Percentiles rank a stretch among this genome's conserved stretches.
Evolutionary conservation across 768 basidiomycete species (phyloP).

Genomic region (Podaxis sp.): DNA sequence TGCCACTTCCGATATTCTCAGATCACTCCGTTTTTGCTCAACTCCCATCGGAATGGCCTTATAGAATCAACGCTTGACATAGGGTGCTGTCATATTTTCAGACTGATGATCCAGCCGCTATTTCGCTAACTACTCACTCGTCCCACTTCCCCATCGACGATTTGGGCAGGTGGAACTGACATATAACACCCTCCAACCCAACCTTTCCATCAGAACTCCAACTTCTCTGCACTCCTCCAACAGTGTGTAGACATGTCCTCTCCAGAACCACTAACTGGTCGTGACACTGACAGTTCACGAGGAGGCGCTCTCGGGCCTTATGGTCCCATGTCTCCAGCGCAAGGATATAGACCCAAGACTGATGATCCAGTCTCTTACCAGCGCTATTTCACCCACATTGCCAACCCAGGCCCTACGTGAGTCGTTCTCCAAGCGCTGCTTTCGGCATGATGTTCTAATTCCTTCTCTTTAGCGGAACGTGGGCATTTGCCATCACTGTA

Average conservation of each 20-base stretch:
- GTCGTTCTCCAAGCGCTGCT: neutral
- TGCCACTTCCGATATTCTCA: neutral
- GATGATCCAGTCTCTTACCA: constrained; percentile 19
- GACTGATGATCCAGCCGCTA: neutral
- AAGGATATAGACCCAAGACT: constrained; percentile 14
- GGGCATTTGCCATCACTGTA: constrained; percentile 59
- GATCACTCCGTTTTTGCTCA: neutral
- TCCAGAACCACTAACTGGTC: neutral
- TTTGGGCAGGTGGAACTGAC: neutral
- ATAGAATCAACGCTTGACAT: neutral
- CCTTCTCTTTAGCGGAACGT: constrained; percentile 42
- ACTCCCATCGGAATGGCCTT: neutral
- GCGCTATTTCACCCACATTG: constrained; percentile 17
- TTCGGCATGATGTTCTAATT: neutral
- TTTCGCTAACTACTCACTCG: neutral
- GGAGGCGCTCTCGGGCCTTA: constrained; percentile 10
- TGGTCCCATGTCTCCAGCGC: constrained; percentile 16
- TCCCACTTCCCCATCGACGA: neutral
- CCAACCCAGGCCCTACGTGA: constrained; percentile 18
- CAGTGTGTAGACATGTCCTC: neutral
- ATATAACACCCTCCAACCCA: neutral
- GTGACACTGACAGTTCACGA: neutral
- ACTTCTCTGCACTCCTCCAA: neutral
- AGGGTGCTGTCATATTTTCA: neutral
- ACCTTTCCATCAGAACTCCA: neutral